Base-by-base conservation (phyloP, 2,329 filamentous ascomycete genomes). In the Sporothrix brunneoviolacea region DNA sequence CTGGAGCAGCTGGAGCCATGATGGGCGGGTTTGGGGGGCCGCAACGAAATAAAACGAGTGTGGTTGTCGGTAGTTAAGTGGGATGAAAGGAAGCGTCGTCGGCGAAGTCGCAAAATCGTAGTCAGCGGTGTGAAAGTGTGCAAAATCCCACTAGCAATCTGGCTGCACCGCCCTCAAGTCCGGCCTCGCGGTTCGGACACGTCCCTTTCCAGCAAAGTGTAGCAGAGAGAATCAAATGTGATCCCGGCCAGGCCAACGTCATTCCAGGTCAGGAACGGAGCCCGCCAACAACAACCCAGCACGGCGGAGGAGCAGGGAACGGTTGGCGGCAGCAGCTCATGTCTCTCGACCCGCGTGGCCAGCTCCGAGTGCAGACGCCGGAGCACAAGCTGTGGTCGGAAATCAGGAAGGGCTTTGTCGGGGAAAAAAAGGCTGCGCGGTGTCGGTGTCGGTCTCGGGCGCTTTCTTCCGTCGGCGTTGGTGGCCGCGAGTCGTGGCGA, bases 1-100 rank as follows among this genome's bases (percentile, higher is more conserved):
- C n/a, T n/a, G n/a, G n/a, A n/a, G n/a, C 58, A 57, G 57, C 77
- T 61, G 79, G 75, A 63, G 80, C 77, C 84, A 88, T 88, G 64
- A 53, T 67, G 61, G 55, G 43, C 36, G 42, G 16, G 18, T 8
- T 8, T 37, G 16, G 35, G 36, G 42, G 13, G 27, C 16, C 27
- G 19, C 38, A 27, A 21, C 30, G 30, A 18, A 19, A 10, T 12
- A 19, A 21, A 39, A 38, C 4, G 33, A 44, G 33, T 12, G 22
- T 30, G 10, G 35, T 13, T 30, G 21, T 43, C 12, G 2, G 16
- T 19, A 22, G 27, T 37, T 37, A 27, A 19, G 16, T 36, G 32
- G 6, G 22, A 28, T 13, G 2, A 22, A 37, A 27, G 35, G 36
- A n/a, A 33, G 33, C 19, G 22, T 46, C 43, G 33, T 19, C 32